Evolutionary conservation across 1,139 yeast genomes (phyloP), one percentile per base, ranked within the genome.

Genomic region (Blastobotrys buckinghamii): DNA sequence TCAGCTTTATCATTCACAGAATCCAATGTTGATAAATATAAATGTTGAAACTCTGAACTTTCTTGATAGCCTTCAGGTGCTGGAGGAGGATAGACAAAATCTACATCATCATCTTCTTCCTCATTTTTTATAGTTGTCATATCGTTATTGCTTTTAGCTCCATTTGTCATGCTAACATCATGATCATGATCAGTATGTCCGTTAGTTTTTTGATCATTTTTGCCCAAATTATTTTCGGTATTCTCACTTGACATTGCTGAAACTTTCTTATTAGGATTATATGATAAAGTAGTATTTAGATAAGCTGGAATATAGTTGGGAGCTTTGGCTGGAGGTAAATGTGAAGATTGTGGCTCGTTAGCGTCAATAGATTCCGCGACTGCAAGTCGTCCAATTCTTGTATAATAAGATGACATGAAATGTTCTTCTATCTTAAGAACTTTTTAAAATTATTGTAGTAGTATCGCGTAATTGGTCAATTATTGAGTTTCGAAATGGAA

Each of bases 311-410:
- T n/a, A 15, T 19, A 19, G 34, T 36, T 42, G 38, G 45, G 35
- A 16, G 20, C 6, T 15, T 15, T 24, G 20, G 12, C 5, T 7
- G 15, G 10, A 29, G 39, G 39, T 44, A n/a, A 42, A 20, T 9
- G 45, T 10, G 37, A 55, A 13, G 65, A 62, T 35, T 65, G 59
- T 33, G 68, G 70, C 44, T 69, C 72, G 30, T 60, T 64, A 30
- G 69, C 53, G 48, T 69, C 73, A 33, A 69, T 64, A 44, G 71
- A 68, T 55, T 69, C 72, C 53, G 70, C 67, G 44, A 66, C 65
- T 47, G 72, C 71, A 48, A 69, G 59, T 46, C 67, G 58, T 32
- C 72, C 73, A 33, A 69, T 61, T 34, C 70, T 59, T 52, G 69
- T 72, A 58, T 68, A 68, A 55, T 67, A 68, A 38, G 71, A 62